Conservation (phyloP, 371 early-diverging fungal genomes). For the Mucor saturninus region DNA sequence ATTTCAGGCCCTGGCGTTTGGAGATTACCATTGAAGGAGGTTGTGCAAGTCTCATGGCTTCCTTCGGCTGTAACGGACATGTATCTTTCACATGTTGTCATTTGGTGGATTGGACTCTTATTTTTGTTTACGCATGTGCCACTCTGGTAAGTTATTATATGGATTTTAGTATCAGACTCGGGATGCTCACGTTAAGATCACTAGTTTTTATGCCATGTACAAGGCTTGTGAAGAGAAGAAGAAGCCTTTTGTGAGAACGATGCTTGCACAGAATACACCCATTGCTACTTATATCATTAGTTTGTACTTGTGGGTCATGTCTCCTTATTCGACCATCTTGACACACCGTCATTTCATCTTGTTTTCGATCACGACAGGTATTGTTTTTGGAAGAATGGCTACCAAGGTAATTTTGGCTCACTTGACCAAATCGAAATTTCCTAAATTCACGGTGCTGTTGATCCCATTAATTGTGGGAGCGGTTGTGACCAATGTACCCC, state of each 20-base stretch:
- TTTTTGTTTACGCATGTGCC: conserved; percentile 74
- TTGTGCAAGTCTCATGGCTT: conserved; percentile 22
- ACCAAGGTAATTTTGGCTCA: conserved; percentile 89
- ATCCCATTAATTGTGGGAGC: conserved; percentile 77
- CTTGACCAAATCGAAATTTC: conserved; percentile 80
- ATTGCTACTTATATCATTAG: conserved; percentile 57
- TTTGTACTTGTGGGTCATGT: conserved; percentile 69
- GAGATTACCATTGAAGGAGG: conserved; percentile 29
- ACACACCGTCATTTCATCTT: conserved; percentile 68
- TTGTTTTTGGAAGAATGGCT: conserved; percentile 88
- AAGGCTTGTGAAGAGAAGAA: conserved; percentile 71
- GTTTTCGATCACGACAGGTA: conserved; percentile 73
- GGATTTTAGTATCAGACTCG: background rate
- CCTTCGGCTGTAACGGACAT: conserved; percentile 39
- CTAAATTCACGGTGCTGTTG: conserved; percentile 74
- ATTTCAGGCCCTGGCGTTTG: conserved; percentile 42
- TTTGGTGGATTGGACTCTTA: conserved; percentile 62
- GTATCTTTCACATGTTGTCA: conserved; percentile 56
- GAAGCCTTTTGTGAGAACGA: conserved; percentile 61
- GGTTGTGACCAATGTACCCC: conserved; percentile 59
- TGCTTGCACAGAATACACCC: conserved; percentile 70
- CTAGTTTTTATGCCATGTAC: conserved; percentile 64
- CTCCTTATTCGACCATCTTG: conserved; percentile 70
- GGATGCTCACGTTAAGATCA: background rate
- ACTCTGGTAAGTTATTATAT: conserved; percentile 48